Percentiles rank a stretch among this genome's conserved stretches.
Conservation (phyloP, 805 yeast species). For the Yamadazyma philogaea region DNA sequence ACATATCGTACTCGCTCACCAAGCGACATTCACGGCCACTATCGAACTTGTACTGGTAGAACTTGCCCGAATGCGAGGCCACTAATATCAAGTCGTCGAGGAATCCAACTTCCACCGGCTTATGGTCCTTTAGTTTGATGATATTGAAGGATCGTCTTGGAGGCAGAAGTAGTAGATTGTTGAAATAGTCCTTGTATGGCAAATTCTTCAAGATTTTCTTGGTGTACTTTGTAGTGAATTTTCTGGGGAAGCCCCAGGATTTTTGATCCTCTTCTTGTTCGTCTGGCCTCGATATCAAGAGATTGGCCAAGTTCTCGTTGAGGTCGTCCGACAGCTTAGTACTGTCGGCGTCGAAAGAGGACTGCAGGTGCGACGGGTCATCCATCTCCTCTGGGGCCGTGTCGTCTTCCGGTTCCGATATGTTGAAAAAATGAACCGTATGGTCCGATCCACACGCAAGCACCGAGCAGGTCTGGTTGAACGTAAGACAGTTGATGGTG, state of each 20-base stretch:
- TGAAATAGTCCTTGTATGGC: conserved; percentile 41
- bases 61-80: conserved; percentile 37
- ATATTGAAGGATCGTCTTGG: conserved; percentile 43
- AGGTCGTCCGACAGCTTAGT: conserved; percentile 36
- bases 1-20: conserved; percentile 21
- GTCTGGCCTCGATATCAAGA: conserved; percentile 26
- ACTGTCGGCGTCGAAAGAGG: conserved; percentile 17
- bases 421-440: conserved; percentile 39
- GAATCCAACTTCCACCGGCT: conserved; percentile 38
- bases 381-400: conserved; percentile 4
- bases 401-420: conserved; percentile 13
- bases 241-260: conserved; percentile 14
- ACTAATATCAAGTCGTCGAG: conserved; percentile 30
- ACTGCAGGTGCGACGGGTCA: conserved; percentile 4
- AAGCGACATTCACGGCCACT: conserved; percentile 29
- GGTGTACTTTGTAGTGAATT: conserved; percentile 34
- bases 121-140: conserved; percentile 34
- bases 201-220: conserved; percentile 35
- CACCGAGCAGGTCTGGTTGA: conserved; percentile 30
- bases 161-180: conserved; percentile 41
- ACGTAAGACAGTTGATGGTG: conserved; percentile 30
- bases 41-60: conserved; percentile 32
- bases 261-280: conserved; percentile 8
- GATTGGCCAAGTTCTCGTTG: conserved; percentile 41
- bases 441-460: conserved; percentile 42